Percentiles rank a stretch among this genome's conserved stretches.
Conservation (phyloP, 1,284 basidiomycete genomes). For the Xerocomus minutiporus region DNA sequence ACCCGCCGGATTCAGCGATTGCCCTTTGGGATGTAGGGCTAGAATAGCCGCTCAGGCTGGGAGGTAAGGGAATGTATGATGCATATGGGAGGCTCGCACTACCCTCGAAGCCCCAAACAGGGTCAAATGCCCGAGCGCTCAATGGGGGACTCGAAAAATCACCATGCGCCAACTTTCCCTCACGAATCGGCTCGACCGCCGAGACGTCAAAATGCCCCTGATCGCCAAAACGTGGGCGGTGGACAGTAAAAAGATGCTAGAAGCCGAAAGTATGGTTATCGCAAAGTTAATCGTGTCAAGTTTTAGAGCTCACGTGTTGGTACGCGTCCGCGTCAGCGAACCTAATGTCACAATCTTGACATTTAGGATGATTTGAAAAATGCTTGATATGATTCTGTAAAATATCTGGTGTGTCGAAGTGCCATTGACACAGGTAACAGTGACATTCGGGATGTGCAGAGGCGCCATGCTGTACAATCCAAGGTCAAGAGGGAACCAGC, state of each 20-base stretch:
- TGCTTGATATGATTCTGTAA: constrained; percentile 32
- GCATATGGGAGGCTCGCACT: constrained; percentile 22
- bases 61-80: constrained; percentile 30
- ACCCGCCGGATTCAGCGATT: constrained; percentile 10
- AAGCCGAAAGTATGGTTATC: constrained; percentile 3
- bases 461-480: constrained; percentile 25
- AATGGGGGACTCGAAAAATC: constrained; percentile 7
- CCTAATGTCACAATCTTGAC: constrained; percentile 24
- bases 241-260: constrained; percentile 28
- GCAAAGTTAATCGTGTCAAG: neutral
- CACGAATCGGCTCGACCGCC: neutral
- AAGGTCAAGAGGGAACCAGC: constrained; percentile 6
- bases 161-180: constrained; percentile 2
- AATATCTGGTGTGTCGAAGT: constrained; percentile 28
- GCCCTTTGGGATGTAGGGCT: constrained; percentile 30
- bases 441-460: constrained; percentile 30
- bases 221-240: constrained; percentile 22
- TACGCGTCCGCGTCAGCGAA: constrained; percentile 30
- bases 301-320: constrained; percentile 26
- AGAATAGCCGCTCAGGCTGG: constrained; percentile 29
- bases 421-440: constrained; percentile 33
- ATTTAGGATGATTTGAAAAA: constrained; percentile 32
- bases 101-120: constrained; percentile 29
- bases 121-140: constrained; percentile 17
- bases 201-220: constrained; percentile 2